Conservation (phyloP, 192 early-diverging fungal species). For the Physocladia obscura region DNA sequence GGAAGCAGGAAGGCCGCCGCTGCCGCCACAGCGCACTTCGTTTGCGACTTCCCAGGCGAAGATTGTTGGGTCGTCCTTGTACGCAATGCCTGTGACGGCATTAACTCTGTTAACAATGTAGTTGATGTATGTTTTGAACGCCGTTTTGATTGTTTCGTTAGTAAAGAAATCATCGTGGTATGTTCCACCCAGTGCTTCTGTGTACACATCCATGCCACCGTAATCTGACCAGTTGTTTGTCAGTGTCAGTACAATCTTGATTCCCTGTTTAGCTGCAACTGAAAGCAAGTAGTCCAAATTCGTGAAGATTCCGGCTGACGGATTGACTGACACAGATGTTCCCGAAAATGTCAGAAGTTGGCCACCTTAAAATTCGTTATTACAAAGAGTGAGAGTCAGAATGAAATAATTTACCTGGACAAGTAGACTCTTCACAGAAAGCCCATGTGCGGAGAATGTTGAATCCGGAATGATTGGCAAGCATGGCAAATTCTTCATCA, state of each 20-base stretch:
- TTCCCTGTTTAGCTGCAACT: not conserved
- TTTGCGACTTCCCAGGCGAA: slow-evolving; percentile 38
- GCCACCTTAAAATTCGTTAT: not conserved
- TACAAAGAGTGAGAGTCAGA: not conserved
- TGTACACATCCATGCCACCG: not conserved
- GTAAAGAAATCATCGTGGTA: slow-evolving; percentile 40
- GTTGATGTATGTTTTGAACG: slow-evolving; percentile 40
- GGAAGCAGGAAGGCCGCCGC: not conserved
- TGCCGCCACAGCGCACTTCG: slow-evolving; percentile 18
- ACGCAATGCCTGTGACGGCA: slow-evolving; percentile 35
- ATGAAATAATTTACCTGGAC: not conserved
- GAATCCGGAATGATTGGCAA: not conserved
- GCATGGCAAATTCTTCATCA: not conserved
- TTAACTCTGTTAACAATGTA: slow-evolving; percentile 39
- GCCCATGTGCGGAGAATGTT: not conserved
- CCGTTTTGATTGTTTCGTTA: slow-evolving; percentile 13
- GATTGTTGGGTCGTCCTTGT: slow-evolving; percentile 46
- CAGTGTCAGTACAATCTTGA: slow-evolving; percentile 37
- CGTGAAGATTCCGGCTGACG: not conserved
- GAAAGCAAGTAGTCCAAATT: not conserved
- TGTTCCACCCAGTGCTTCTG: not conserved
- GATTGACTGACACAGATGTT: not conserved
- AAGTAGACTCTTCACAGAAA: not conserved
- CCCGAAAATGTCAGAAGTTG: not conserved
- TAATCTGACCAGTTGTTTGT: slow-evolving; percentile 32